These are phyloP conservation scores for Fraxinus velutina DNA, from an alignment of 305 asterid species.

Conservation along the genomic window DNA sequence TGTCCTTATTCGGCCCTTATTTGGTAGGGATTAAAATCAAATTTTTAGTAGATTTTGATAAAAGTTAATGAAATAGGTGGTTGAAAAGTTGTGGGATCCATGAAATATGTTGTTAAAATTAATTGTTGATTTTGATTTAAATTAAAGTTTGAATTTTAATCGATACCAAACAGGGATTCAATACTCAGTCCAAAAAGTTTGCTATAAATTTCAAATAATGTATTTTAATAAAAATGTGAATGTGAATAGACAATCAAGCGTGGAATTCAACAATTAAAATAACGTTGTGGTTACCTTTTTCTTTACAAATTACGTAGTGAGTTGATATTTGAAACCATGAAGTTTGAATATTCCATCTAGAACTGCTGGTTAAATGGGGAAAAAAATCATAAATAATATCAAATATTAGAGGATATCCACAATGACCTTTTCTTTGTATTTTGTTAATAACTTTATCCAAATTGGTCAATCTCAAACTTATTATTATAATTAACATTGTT, in stretches of 20 bases:
- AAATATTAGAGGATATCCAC: not conserved
- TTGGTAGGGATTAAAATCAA: too few species aligned
- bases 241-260: not conserved
- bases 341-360: not conserved
- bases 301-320: not conserved
- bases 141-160: too few species aligned
- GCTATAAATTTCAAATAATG: not conserved
- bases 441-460: not conserved
- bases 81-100: too few species aligned
- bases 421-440: not conserved
- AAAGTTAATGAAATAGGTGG: too few species aligned
- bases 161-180: too few species aligned
- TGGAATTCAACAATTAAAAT: not conserved
- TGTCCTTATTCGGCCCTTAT: not conserved
- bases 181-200: not conserved
- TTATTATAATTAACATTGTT: not conserved
- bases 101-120: too few species aligned
- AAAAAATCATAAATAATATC: not conserved
- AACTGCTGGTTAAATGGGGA: not conserved
- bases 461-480: not conserved
- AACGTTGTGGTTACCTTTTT: not conserved
- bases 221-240: not conserved
- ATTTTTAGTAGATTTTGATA: too few species aligned
- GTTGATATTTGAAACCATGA: not conserved
- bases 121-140: too few species aligned